Conservation (phyloP, 2,329 filamentous ascomycete species). For the Neoarthrinium moseri region DNA sequence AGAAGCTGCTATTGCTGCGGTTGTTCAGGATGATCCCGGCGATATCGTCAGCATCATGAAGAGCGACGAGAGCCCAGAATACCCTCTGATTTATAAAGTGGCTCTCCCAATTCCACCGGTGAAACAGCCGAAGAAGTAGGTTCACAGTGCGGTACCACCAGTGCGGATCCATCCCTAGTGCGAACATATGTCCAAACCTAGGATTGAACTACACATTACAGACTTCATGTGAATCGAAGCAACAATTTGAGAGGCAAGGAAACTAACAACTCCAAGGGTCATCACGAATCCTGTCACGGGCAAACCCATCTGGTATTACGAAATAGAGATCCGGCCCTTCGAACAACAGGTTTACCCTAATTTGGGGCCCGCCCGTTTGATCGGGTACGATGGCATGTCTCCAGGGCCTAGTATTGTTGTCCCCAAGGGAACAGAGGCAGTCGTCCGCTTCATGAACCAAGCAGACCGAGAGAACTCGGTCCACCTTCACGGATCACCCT, state of each 20-base stretch:
- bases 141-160: no score
- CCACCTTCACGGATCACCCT: conserved; percentile 56
- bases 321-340: conserved; percentile 32
- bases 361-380: conserved; percentile 26
- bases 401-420: conserved; percentile 54
- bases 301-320: conserved; percentile 33
- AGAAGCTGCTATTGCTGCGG: conserved; percentile 14
- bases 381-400: conserved; percentile 53
- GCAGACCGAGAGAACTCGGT: conserved; percentile 42
- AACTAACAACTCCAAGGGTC: conserved; percentile 16
- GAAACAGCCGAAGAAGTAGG: conserved; percentile 3
- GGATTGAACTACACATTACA: background rate
- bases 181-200: background rate
- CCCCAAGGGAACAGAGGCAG: conserved; percentile 45
- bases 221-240: background rate
- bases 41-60: conserved; percentile 10
- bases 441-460: conserved; percentile 54
- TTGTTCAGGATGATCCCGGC: conserved; percentile 18
- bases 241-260: background rate
- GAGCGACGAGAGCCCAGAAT: conserved; percentile 5
- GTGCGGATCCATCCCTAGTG: background rate
- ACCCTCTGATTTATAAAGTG: conserved; percentile 3
- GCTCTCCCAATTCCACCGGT: background rate
- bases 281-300: conserved; percentile 35
- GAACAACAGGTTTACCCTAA: conserved; percentile 34